Evolutionary conservation across 2,329 filamentous ascomycete species (phyloP).

Genomic region (Hymenoscyphus fructigenus): DNA sequence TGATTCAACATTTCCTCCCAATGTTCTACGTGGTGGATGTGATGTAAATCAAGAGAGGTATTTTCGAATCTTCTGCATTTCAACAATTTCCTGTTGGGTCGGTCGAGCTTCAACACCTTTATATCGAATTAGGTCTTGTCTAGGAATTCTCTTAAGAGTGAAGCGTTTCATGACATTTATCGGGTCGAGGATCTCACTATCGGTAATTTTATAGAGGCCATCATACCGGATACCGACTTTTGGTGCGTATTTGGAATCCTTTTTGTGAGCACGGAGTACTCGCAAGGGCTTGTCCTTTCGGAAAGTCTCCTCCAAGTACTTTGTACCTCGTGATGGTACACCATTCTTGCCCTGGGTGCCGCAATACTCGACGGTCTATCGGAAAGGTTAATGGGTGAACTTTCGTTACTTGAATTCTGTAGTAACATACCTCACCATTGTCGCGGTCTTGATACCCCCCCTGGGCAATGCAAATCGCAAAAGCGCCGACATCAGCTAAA

Average conservation of each 20-base stretch:
- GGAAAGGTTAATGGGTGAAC: conserved; percentile 5
- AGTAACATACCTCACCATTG: conserved; percentile 38
- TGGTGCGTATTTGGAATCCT: conserved; percentile 43
- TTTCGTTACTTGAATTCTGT: not conserved
- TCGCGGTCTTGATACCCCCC: conserved; percentile 50
- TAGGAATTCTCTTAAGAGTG: conserved; percentile 42
- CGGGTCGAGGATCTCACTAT: conserved; percentile 39
- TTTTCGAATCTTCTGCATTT: conserved; percentile 10
- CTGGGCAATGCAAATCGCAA: conserved; percentile 50
- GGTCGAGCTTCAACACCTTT: conserved; percentile 42
- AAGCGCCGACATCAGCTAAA: conserved; percentile 45
- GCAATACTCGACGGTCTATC: conserved; percentile 48
- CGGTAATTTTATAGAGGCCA: conserved; percentile 51
- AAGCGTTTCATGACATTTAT: conserved; percentile 48
- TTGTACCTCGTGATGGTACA: conserved; percentile 40
- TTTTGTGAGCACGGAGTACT: conserved; percentile 48
- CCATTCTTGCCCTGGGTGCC: conserved; percentile 44
- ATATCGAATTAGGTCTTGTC: conserved; percentile 48
- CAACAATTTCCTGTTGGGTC: conserved; percentile 41
- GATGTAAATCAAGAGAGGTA: conserved; percentile 2
- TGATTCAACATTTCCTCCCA: too few species aligned
- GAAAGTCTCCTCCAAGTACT: conserved; percentile 43
- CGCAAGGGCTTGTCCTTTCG: conserved; percentile 44
- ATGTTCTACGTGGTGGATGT: too few species aligned
- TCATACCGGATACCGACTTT: conserved; percentile 54